These are phyloP conservation scores for Wickerhamiella brachini DNA, from an alignment of 805 yeast species.

Conservation along the genomic window DNA sequence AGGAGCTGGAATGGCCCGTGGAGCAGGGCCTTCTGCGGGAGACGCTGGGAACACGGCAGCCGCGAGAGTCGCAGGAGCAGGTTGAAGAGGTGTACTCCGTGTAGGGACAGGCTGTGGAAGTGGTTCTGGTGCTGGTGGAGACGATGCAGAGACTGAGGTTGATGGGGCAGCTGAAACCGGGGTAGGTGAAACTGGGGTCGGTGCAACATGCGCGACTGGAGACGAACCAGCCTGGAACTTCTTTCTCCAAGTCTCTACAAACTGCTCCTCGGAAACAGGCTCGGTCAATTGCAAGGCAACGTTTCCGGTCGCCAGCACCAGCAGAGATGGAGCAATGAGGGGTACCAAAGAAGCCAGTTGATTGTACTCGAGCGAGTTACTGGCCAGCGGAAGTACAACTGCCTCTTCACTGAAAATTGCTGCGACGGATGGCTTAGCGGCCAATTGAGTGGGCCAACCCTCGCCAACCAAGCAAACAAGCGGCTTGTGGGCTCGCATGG, in stretches of 20 bases:
- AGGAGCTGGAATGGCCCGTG: too few species aligned
- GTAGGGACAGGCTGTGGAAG: not conserved
- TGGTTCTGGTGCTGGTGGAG: not conserved
- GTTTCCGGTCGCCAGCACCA: conserved; percentile 3
- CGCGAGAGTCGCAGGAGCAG: not conserved
- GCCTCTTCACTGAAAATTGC: not conserved
- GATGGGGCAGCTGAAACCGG: too few species aligned
- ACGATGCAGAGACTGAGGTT: too few species aligned
- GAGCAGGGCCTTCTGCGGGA: too few species aligned
- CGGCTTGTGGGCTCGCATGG: not conserved
- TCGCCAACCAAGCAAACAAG: not conserved
- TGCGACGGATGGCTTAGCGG: not conserved
- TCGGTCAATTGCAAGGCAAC: conserved; percentile 3
- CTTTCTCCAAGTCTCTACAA: not conserved
- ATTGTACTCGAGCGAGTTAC: conserved; percentile 9
- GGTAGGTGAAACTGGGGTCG: too few species aligned
- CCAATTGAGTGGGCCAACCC: not conserved
- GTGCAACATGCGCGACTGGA: too few species aligned
- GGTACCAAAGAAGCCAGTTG: conserved; percentile 7
- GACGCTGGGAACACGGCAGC: not conserved
- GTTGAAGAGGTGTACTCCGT: not conserved
- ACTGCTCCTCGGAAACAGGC: not conserved
- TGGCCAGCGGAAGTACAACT: conserved; percentile 1
- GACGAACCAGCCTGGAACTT: not conserved
- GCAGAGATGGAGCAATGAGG: not conserved